phyloP scores from a whole-genome alignment of 1,284 basidiomycete species.

The Apiotrichum siamense region DNA sequence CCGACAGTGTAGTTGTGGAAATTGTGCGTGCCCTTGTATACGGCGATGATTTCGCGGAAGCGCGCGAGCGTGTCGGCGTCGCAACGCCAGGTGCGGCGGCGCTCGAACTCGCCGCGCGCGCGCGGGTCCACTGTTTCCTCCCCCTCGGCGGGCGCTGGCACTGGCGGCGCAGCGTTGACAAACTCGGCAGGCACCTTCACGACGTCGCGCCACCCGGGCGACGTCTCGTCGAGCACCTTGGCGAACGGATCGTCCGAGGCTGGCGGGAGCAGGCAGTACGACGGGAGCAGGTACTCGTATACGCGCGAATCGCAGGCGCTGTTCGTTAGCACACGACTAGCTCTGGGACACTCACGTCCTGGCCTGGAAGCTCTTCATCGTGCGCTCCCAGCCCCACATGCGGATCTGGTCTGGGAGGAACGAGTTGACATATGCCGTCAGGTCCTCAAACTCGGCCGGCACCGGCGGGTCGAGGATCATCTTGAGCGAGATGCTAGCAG shows the following conservation, averaged over 20 bases:
- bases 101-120: slow-evolving; percentile 37
- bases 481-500: slow-evolving; percentile 75
- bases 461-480: slow-evolving; percentile 72
- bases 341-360: slow-evolving; percentile 57
- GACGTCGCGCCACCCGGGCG: slow-evolving; percentile 39
- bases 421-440: slow-evolving; percentile 74
- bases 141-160: slow-evolving; percentile 43
- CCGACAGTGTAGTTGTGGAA: slow-evolving; percentile 97
- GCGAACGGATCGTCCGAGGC: slow-evolving; percentile 65
- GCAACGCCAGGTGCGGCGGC: slow-evolving; percentile 59
- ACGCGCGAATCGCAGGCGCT: slow-evolving; percentile 78
- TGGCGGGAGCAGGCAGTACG: slow-evolving; percentile 88
- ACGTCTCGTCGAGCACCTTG: slow-evolving; percentile 48
- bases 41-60: slow-evolving; percentile 57
- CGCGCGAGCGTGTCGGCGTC: slow-evolving; percentile 53
- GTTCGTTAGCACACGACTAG: background rate
- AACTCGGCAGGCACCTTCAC: slow-evolving; percentile 32
- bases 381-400: slow-evolving; percentile 85
- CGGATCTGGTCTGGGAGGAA: slow-evolving; percentile 83
- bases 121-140: slow-evolving; percentile 23
- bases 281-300: slow-evolving; percentile 96
- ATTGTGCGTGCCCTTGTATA: slow-evolving; percentile 70
- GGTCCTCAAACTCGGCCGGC: slow-evolving; percentile 52
- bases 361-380: slow-evolving; percentile 89
- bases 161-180: slow-evolving; percentile 42